Percentiles rank a stretch among this genome's conserved stretches.
Conservation (phyloP, 352 stramenopile species). For the Globisporangium nunn region DNA sequence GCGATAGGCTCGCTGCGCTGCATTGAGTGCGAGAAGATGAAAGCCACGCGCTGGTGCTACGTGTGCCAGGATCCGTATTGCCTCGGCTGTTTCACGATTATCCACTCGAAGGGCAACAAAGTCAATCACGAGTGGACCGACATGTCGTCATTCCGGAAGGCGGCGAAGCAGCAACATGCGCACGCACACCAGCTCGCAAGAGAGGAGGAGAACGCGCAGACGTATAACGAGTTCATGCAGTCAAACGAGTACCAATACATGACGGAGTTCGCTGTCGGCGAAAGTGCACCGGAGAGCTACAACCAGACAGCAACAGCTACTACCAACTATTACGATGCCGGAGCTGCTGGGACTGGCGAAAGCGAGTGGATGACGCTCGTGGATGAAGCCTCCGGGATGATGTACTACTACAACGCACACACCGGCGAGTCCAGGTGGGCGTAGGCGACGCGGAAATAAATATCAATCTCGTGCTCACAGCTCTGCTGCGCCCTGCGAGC, state of each 20-base stretch:
- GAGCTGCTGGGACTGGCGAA: background rate
- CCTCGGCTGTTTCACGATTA: slow-evolving; percentile 76
- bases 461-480: slow-evolving; percentile 8
- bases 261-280: slow-evolving; percentile 28
- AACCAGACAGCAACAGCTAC: slow-evolving; percentile 8
- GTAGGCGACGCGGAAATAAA: slow-evolving; percentile 15
- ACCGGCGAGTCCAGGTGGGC: slow-evolving; percentile 69
- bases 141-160: slow-evolving; percentile 55
- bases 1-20: slow-evolving; percentile 66
- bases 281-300: slow-evolving; percentile 11
- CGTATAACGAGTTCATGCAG: slow-evolving; percentile 66
- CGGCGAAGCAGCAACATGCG: slow-evolving; percentile 25
- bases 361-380: slow-evolving; percentile 49
- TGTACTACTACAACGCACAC: slow-evolving; percentile 70
- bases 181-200: slow-evolving; percentile 15
- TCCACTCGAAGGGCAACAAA: slow-evolving; percentile 81
- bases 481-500: slow-evolving; percentile 2
- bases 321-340: slow-evolving; percentile 1
- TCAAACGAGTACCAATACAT: slow-evolving; percentile 80
- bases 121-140: slow-evolving; percentile 56
- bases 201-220: slow-evolving; percentile 59
- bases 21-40: slow-evolving; percentile 83
- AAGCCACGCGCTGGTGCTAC: slow-evolving; percentile 68
- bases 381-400: slow-evolving; percentile 52
- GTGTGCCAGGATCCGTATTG: slow-evolving; percentile 77